Evolutionary conservation across 768 basidiomycete genomes (phyloP).

Genomic region (Paxillus involutus): DNA sequence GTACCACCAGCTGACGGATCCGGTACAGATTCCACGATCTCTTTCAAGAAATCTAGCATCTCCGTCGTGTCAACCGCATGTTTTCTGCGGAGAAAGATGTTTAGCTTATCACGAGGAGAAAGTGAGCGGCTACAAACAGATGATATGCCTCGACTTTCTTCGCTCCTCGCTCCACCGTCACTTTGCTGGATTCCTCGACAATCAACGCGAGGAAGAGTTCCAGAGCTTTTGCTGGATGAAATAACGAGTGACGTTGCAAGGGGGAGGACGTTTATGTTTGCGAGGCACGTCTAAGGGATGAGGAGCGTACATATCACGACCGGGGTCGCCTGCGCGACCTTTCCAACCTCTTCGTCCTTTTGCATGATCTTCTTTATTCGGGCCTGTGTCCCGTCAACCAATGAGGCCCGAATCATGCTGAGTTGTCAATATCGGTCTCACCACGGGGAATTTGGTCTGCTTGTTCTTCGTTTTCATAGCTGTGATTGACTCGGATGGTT

Average conservation of each 20-base stretch:
- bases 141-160: conserved; percentile 94
- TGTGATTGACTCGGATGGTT: not conserved
- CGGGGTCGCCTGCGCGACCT: conserved; percentile 95
- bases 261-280: conserved; percentile 9
- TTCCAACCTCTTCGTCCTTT: conserved; percentile 98
- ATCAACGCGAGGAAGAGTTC: conserved; percentile 89
- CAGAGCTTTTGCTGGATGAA: conserved; percentile 82
- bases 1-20: conserved; percentile 87
- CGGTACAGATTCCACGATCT: conserved; percentile 82
- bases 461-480: conserved; percentile 89
- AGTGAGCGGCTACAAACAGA: conserved; percentile 58
- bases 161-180: conserved; percentile 73
- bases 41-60: conserved; percentile 92
- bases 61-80: conserved; percentile 86
- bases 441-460: conserved; percentile 88
- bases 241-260: not conserved
- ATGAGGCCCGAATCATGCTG: not conserved
- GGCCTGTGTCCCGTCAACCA: conserved; percentile 53
- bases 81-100: conserved; percentile 55
- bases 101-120: conserved; percentile 1
- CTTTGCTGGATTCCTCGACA: conserved; percentile 78
- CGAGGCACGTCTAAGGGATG: conserved; percentile 8
- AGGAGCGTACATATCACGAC: conserved; percentile 88
- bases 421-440: conserved; percentile 38
- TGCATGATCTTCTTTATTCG: conserved; percentile 99